Evolutionary conservation across 2,329 filamentous ascomycete genomes (phyloP), one percentile per base, ranked within the genome.

Genomic region (Chrysoporthe puriensis): DNA sequence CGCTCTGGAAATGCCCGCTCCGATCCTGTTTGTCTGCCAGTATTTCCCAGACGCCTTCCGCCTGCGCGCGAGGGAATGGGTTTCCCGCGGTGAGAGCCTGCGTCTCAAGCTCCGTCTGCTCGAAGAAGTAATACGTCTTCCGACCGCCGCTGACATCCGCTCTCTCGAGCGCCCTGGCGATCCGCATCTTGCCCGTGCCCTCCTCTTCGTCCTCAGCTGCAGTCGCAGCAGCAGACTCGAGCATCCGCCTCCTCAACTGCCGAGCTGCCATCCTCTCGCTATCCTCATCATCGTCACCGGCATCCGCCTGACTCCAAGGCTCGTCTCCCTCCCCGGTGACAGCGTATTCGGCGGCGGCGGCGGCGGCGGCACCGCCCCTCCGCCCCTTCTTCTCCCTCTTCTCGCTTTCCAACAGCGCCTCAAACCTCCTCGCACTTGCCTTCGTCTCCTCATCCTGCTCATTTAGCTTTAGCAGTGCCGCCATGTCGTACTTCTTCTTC

Each of bases 1-100:
- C 90, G 26, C 87, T 88, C 34, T 87, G 77, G 64, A 93, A 85
- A 48, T 86, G 81, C 71, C 88, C 85, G 65, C 86, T 81, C 62
- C 90, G 84, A 50, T 81, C 79, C 7, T 78, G 78, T 0, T 84
- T 79, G 43, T 87, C 82, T 67, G 76, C 76, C 4, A 89, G 76
- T n/a, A 84, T 77, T 14, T 73, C 75, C 86, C 85, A 88, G 4
- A 77, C 77, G 0, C 80, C 81, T 18, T 74, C 78, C 3, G 74
- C 78, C 8, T 74, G 73, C 18, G 76, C 74, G 13, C 74, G 77
- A 2, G 82, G 82, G 54, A 84, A 83, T 8, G 73, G 72, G 36
- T 72, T 71, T 63, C 69, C 69, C 52, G 75, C 64, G 63, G 73
- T 65, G 14, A 73, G 66, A 1, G 75, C 73, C 1, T 73, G 64